Conservation (phyloP, 2,329 filamentous ascomycete genomes). For the Dactylellina cionopaga region DNA sequence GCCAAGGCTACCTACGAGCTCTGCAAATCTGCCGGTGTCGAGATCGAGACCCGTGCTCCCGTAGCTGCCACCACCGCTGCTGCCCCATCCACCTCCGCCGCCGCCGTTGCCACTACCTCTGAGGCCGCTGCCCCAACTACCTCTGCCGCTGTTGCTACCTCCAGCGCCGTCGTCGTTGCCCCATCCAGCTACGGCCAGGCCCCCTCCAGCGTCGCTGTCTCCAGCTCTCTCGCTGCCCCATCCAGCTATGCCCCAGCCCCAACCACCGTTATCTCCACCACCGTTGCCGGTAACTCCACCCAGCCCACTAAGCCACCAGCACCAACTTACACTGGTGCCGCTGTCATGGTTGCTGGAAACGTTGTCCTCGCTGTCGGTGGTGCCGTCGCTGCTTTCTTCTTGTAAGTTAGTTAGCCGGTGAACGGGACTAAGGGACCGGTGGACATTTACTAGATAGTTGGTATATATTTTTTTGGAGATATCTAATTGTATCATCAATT, state of each 20-base stretch:
- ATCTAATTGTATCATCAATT: too few relatives aligned
- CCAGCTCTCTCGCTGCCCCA: constrained; percentile 13
- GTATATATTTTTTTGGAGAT: too few relatives aligned
- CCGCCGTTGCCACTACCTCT: constrained; percentile 17
- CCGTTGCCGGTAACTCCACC: constrained; percentile 28
- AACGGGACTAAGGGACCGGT: background rate
- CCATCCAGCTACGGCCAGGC: constrained; percentile 10
- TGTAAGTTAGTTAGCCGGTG: constrained; percentile 41
- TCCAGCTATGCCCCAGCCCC: constrained; percentile 28
- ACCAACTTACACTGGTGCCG: constrained; percentile 36
- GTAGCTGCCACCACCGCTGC: constrained; percentile 1
- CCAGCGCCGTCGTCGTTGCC: constrained; percentile 18
- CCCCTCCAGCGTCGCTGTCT: background rate
- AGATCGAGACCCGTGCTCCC: constrained; percentile 31
- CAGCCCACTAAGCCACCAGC: constrained; percentile 16
- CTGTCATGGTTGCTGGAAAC: constrained; percentile 34
- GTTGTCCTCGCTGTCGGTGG: constrained; percentile 46
- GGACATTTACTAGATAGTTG: too few relatives aligned
- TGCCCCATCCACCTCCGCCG: constrained; percentile 16
- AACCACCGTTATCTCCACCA: constrained; percentile 25
- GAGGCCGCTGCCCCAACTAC: constrained; percentile 7
- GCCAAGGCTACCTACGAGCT: constrained; percentile 47
- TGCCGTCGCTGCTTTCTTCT: constrained; percentile 53
- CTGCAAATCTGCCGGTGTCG: constrained; percentile 53
- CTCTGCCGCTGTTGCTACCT: constrained; percentile 6